phyloP scores from a whole-genome alignment of 2,329 filamentous ascomycete genomes.

The Colletotrichum theobromicola region DNA sequence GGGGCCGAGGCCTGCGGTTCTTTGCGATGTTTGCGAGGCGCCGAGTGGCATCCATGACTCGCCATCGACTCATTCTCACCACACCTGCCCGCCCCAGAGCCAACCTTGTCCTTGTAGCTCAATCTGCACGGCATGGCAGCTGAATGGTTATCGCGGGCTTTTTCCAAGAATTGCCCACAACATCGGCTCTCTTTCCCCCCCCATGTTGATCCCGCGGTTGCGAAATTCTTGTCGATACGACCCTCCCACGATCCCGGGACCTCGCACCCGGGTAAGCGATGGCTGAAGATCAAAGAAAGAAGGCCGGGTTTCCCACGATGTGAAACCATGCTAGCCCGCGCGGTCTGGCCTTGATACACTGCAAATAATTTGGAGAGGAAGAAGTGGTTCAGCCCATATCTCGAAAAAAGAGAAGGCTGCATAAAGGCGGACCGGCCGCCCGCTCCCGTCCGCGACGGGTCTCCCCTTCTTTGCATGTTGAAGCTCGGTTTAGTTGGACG shows the following conservation, averaged over 20 bases:
- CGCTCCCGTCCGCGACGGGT: background rate
- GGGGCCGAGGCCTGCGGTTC: background rate
- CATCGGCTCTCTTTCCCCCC: background rate
- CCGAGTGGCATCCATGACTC: slow-evolving; percentile 1
- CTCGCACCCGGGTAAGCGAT: background rate
- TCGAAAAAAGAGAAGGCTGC: background rate
- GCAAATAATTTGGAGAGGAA: background rate
- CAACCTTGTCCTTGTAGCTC: slow-evolving; percentile 9
- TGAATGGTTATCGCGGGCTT: background rate
- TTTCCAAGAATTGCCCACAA: background rate
- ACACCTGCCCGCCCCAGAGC: background rate
- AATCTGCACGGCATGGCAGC: background rate
- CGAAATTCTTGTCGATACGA: background rate
- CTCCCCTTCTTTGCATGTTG: background rate
- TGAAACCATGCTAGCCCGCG: background rate
- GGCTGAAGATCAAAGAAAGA: background rate
- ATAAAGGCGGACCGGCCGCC: slow-evolving; percentile 3
- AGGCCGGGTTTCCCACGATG: background rate
- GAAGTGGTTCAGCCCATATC: background rate
- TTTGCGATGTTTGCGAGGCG: background rate
- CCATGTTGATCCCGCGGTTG: background rate
- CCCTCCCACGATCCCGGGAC: slow-evolving; percentile 6
- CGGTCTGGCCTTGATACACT: background rate
- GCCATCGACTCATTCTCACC: background rate
- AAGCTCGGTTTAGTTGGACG: background rate